Conservation (phyloP, 2,329 filamentous ascomycete genomes). For the Graphiopsis chlorocephala region DNA sequence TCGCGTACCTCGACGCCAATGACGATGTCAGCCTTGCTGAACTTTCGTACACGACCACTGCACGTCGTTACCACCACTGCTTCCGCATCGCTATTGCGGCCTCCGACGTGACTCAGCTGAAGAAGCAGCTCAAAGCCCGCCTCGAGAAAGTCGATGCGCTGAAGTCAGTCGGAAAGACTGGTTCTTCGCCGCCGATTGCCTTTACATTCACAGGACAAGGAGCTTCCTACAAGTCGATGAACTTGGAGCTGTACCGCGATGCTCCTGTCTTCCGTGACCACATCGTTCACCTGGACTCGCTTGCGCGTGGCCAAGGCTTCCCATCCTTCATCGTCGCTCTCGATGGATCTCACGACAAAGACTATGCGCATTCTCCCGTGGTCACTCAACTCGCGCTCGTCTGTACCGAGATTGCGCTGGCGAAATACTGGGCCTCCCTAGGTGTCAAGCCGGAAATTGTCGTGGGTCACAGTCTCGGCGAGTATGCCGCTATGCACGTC, state of each 20-base stretch:
- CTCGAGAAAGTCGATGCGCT: slow-evolving; percentile 17
- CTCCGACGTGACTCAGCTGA: slow-evolving; percentile 31
- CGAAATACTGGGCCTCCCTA: slow-evolving; percentile 27
- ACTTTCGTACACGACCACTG: slow-evolving; percentile 67
- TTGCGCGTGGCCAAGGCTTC: slow-evolving; percentile 33
- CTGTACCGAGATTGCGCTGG: slow-evolving; percentile 43
- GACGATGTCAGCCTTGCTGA: slow-evolving; percentile 52
- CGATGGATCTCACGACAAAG: slow-evolving; percentile 17
- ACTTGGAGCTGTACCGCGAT: slow-evolving; percentile 33
- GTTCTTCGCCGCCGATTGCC: slow-evolving; percentile 26
- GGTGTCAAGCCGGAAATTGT: slow-evolving; percentile 29
- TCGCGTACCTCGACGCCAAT: slow-evolving; percentile 55
- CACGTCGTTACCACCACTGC: slow-evolving; percentile 48
- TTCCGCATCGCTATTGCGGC: slow-evolving; percentile 36
- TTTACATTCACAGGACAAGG: slow-evolving; percentile 45
- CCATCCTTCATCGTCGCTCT: slow-evolving; percentile 31
- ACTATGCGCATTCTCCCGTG: slow-evolving; percentile 19
- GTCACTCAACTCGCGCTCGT: slow-evolving; percentile 41
- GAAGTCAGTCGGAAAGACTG: slow-evolving; percentile 20
- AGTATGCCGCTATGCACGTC: slow-evolving; percentile 39
- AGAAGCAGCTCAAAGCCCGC: slow-evolving; percentile 21
- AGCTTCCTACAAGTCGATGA: slow-evolving; percentile 20
- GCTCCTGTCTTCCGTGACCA: slow-evolving; percentile 31
- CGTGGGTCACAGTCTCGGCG: slow-evolving; percentile 37
- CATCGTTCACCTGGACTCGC: slow-evolving; percentile 31